Base-by-base conservation (phyloP, 805 yeast genomes). In the Wickerhamiella alocasiicola region DNA sequence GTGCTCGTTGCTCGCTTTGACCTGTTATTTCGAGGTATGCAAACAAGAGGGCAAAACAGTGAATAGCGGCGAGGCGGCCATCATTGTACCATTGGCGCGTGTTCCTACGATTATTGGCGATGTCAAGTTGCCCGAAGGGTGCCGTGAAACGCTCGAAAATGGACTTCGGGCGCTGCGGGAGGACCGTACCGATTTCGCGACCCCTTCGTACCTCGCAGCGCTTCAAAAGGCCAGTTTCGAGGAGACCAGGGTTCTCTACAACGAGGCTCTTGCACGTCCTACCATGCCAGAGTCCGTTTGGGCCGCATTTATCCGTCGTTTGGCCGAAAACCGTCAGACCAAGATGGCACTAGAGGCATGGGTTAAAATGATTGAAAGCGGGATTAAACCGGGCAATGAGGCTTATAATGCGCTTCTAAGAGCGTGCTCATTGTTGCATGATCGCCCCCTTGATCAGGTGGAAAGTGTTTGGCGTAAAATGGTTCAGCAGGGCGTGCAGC, bases 401-500 rank as follows among this genome's bases (percentile, higher is more conserved):
- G 55, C 74, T 1, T 81, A 84, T 84, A 75, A 76, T 39, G 65
- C 70, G 39, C 63, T 78, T 21, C 57, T 81, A 38, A 61, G 67
- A 39, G 64, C 78, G 1, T 65, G 68, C 3, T 54, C 66, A 6
- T 38, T 47, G 39, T 47, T 55, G 17, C 63, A 55, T 31, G 48
- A 49, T 7, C 51, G 57, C 36, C 54, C 49, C 32, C 39, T 37
- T 47, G 60, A 28, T 11, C 52, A 50, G 3, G 48, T 50, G 5
- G 44, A 49, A 26, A 58, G 49, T 43, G 53, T 57, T 24, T 58
- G 49, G 63, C 54, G 29, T 53, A 66, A 52, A 54, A 72, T 47
- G 68, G 61, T 60, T 2, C 49, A 50, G 5, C 59, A 58, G 43
- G 63, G 56, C 33, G 56, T 55, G 33, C 42, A 53, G 16, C 71